phyloP scores from a whole-genome alignment of 257 asterid genomes.

The Scutellaria minor region DNA sequence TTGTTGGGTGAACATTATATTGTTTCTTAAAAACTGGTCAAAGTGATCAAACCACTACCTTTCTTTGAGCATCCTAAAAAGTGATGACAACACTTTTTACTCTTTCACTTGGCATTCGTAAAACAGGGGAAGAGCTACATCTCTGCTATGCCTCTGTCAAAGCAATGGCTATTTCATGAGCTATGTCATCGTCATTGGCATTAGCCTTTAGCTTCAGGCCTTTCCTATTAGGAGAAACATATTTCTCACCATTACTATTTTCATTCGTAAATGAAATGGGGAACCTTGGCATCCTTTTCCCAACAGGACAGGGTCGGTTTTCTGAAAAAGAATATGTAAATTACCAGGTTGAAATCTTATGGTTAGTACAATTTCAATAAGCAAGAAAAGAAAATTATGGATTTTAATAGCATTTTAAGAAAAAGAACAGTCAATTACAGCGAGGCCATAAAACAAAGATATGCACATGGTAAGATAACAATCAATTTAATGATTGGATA shows the following conservation, averaged over 20 bases:
- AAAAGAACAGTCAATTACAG: too few relatives aligned
- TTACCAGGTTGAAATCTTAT: not conserved
- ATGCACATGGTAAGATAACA: too few relatives aligned
- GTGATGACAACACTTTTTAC: conserved; percentile 70
- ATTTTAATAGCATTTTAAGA: too few relatives aligned
- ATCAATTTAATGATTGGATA: too few relatives aligned
- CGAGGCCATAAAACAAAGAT: too few relatives aligned
- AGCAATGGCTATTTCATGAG: conserved; percentile 83
- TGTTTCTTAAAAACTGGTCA: too few relatives aligned
- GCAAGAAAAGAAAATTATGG: too few relatives aligned
- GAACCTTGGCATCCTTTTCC: conserved; percentile 92
- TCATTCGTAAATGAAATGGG: conserved; percentile 74
- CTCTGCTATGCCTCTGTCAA: conserved; percentile 92
- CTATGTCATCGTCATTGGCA: conserved; percentile 78
- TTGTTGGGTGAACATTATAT: too few relatives aligned
- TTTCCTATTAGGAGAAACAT: conserved; percentile 62
- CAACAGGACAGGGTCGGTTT: conserved; percentile 77
- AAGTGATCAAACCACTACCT: conserved; percentile 46
- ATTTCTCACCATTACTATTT: conserved; percentile 51
- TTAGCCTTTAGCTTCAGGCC: conserved; percentile 60
- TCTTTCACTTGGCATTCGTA: conserved; percentile 68
- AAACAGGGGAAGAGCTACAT: conserved; percentile 79
- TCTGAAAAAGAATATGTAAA: conserved; percentile 54
- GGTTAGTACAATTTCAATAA: too few relatives aligned
- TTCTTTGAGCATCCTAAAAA: conserved; percentile 58